Evolutionary conservation across 768 basidiomycete species (phyloP).

Genomic region (Gloeopeniophorella convolvens): DNA sequence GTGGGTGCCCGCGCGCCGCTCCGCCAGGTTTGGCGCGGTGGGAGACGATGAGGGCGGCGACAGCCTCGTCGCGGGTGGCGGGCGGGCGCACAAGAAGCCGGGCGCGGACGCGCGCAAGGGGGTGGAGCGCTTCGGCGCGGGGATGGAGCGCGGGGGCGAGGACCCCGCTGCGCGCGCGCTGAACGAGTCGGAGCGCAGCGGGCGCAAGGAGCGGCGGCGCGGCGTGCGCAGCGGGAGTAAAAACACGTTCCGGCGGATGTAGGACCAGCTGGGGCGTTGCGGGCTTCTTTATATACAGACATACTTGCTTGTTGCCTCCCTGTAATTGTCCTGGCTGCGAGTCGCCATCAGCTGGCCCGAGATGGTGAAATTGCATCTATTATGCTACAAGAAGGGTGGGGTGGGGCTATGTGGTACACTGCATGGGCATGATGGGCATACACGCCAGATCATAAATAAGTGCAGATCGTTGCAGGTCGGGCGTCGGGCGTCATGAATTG

Average conservation of each 20-base stretch:
- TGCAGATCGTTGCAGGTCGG: too few species aligned
- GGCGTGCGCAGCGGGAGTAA: slow-evolving; percentile 85
- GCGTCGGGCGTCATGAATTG: too few species aligned
- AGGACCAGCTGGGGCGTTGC: too few species aligned
- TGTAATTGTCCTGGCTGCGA: too few species aligned
- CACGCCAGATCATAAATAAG: too few species aligned
- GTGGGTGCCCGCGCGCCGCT: slow-evolving; percentile 56
- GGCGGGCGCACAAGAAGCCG: slow-evolving; percentile 27
- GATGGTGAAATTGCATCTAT: too few species aligned
- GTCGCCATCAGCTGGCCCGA: too few species aligned
- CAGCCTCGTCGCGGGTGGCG: slow-evolving; percentile 21
- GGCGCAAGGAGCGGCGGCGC: slow-evolving; percentile 72
- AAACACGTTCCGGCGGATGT: slow-evolving; percentile 55
- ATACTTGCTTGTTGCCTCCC: too few species aligned
- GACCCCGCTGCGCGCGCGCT: slow-evolving; percentile 38
- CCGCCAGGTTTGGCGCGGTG: slow-evolving; percentile 11
- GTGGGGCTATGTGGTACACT: too few species aligned
- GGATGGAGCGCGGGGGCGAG: slow-evolving; percentile 75
- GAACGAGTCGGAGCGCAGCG: slow-evolving; percentile 62
- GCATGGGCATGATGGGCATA: too few species aligned
- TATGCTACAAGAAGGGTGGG: too few species aligned
- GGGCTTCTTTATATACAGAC: too few species aligned
- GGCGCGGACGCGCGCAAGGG: slow-evolving; percentile 45
- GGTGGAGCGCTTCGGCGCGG: slow-evolving; percentile 78
- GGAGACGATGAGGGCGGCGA: slow-evolving; percentile 32